Percentiles rank a stretch among this genome's conserved stretches.
These are phyloP conservation scores for Gilbertella persicaria DNA, from an alignment of 371 early-diverging fungal species.

Conservation along the genomic window DNA sequence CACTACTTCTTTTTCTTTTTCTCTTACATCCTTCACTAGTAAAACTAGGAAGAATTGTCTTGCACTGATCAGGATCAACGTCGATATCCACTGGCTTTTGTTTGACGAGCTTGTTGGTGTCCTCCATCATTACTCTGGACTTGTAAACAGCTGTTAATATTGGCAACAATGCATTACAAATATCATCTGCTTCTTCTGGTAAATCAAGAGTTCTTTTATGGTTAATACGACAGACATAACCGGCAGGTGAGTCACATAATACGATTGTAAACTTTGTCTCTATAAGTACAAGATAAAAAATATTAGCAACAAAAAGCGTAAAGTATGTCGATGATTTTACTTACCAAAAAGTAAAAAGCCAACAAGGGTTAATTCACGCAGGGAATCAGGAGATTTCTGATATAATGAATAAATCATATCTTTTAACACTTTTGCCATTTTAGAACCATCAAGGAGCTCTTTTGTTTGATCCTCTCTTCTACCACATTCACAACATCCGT, in stretches of 20 bases:
- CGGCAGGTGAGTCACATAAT: conserved; percentile 17
- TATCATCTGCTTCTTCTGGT: conserved; percentile 22
- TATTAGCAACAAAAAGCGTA: conserved; percentile 22
- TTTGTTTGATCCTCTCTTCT: conserved; percentile 17
- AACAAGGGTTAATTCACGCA: conserved; percentile 18
- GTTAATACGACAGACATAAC: conserved; percentile 22
- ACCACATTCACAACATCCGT: conserved; percentile 22
- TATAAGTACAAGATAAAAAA: conserved; percentile 19
- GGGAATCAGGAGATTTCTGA: conserved; percentile 7
- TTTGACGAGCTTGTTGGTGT: conserved; percentile 10
- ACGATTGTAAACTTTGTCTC: conserved; percentile 19
- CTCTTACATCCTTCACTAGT: conserved; percentile 16
- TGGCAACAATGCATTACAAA: conserved; percentile 14
- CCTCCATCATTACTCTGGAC: conserved; percentile 19
- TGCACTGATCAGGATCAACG: conserved; percentile 11
- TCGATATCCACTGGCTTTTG: conserved; percentile 15
- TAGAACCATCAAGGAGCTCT: conserved; percentile 15
- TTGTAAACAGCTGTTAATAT: conserved; percentile 9
- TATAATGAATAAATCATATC: conserved; percentile 15
- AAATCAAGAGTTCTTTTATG: conserved; percentile 14
- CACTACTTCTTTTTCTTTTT: conserved; percentile 12
- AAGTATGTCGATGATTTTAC: conserved; percentile 14
- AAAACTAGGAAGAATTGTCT: conserved; percentile 20
- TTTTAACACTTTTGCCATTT: conserved; percentile 22
- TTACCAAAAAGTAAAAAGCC: conserved; percentile 22